Evolutionary conservation across 805 yeast species (phyloP).

Genomic region (Nakazawaea sp.): DNA sequence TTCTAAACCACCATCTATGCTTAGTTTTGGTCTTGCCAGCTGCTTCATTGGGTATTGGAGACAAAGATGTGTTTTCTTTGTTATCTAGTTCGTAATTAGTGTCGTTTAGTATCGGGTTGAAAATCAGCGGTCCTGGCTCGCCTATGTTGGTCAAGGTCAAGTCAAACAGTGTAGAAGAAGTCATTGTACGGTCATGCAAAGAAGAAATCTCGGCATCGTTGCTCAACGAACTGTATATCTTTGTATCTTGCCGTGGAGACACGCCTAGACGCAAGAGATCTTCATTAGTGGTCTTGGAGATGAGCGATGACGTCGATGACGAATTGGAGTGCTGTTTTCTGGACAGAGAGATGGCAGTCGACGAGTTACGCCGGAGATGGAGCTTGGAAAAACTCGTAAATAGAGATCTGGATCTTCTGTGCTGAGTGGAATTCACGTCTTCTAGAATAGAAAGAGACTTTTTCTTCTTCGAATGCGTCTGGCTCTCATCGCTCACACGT

Average conservation of each 20-base stretch:
- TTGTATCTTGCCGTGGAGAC: too few species aligned
- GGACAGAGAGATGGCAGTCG: neutral
- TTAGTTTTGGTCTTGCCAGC: neutral
- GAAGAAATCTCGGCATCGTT: too few species aligned
- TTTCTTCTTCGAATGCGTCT: too few species aligned
- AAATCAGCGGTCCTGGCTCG: conserved; percentile 10
- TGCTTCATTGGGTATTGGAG: too few species aligned
- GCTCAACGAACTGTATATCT: too few species aligned
- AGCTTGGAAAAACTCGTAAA: neutral
- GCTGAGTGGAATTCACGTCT: too few species aligned
- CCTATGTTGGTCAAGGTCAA: conserved; percentile 4
- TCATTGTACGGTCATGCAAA: too few species aligned
- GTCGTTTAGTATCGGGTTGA: neutral
- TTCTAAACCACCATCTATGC: conserved; percentile 10
- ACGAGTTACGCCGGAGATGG: neutral
- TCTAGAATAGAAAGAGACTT: too few species aligned
- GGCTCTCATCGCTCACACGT: too few species aligned
- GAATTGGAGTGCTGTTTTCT: neutral
- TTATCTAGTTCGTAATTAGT: neutral
- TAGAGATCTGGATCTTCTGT: neutral
- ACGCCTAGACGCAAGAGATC: too few species aligned
- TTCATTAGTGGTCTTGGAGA: conserved; percentile 7
- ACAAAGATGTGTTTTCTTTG: too few species aligned
- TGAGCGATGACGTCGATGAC: neutral
- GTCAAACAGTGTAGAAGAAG: neutral